phyloP scores from a whole-genome alignment of 352 stramenopile species.

The Globisporangium irregulare region DNA sequence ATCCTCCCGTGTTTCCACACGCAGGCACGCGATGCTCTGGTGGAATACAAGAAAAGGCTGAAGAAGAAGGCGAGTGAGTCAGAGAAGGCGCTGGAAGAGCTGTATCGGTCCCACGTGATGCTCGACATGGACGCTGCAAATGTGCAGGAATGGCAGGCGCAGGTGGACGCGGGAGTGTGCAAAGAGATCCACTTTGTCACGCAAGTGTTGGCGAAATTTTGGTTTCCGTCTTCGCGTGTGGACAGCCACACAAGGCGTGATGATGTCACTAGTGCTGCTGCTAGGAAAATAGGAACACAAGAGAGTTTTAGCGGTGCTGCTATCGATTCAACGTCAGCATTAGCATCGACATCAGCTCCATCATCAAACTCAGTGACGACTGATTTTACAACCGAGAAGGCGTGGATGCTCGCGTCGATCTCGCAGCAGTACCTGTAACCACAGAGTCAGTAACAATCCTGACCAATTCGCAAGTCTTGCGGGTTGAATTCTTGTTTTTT shows the following conservation, averaged over 20 bases:
- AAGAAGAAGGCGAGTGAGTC: background rate
- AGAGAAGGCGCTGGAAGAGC: conserved; percentile 5
- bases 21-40: conserved; percentile 24
- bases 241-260: background rate
- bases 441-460: background rate
- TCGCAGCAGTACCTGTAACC: conserved; percentile 28
- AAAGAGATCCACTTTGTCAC: conserved; percentile 30
- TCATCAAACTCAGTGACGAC: too few relatives aligned
- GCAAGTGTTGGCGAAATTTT: conserved; percentile 15
- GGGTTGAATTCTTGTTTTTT: conserved; percentile 10
- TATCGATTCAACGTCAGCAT: background rate
- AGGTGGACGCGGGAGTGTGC: conserved; percentile 29
- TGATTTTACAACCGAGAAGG: conserved; percentile 28
- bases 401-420: conserved; percentile 41
- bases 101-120: conserved; percentile 30
- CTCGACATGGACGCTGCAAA: conserved; percentile 9
- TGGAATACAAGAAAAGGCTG: background rate
- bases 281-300: background rate
- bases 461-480: background rate
- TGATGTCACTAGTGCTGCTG: background rate
- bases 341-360: background rate
- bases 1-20: conserved; percentile 45
- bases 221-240: conserved; percentile 4
- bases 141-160: conserved; percentile 19
- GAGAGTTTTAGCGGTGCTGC: background rate